A percentile compares a stretch with the other conserved stretches of the same genome.
Conservation (phyloP, 2,329 filamentous ascomycete genomes). For the Trichoderma polysporum region DNA sequence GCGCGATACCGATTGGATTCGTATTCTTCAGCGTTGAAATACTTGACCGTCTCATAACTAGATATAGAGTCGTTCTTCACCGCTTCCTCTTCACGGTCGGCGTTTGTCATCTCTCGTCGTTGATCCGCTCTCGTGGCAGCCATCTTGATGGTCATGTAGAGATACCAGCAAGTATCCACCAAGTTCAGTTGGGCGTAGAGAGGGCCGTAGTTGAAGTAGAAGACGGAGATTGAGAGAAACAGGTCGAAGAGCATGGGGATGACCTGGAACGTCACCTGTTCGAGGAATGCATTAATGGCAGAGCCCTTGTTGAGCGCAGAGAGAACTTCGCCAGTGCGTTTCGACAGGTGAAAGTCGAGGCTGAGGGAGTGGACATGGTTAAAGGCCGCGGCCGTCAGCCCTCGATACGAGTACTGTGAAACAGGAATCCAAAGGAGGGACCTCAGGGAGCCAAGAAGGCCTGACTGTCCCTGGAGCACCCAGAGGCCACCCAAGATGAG, state of each 20-base stretch:
- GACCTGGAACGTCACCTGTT: slow-evolving; percentile 94
- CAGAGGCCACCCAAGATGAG: slow-evolving; percentile 62
- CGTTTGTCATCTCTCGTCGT: slow-evolving; percentile 90
- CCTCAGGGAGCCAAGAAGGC: slow-evolving; percentile 77
- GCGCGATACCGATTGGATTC: slow-evolving; percentile 72
- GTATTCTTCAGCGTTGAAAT: slow-evolving; percentile 81
- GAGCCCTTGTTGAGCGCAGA: slow-evolving; percentile 95
- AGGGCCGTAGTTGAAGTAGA: slow-evolving; percentile 61
- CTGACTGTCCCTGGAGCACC: slow-evolving; percentile 86
- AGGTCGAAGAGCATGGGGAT: slow-evolving; percentile 93
- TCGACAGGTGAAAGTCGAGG: slow-evolving; percentile 93
- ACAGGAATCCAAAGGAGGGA: slow-evolving; percentile 94
- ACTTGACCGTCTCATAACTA: slow-evolving; percentile 95
- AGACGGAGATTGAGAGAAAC: slow-evolving; percentile 74
- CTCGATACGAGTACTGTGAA: slow-evolving; percentile 93
- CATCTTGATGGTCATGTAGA: slow-evolving; percentile 95
- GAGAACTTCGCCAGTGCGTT: slow-evolving; percentile 93
- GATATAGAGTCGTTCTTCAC: slow-evolving; percentile 99
- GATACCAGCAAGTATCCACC: slow-evolving; percentile 91
- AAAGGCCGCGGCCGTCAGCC: slow-evolving; percentile 90
- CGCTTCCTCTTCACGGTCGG: slow-evolving; percentile 90
- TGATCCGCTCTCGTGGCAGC: slow-evolving; percentile 90
- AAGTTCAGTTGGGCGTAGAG: slow-evolving; percentile 88
- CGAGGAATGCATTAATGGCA: slow-evolving; percentile 93
- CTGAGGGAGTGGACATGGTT: slow-evolving; percentile 96